A percentile compares a stretch with the other conserved stretches of the same genome.
These are phyloP conservation scores for Candolleomyces eurysporus DNA, from an alignment of 768 basidiomycete genomes.

Conservation along the genomic window DNA sequence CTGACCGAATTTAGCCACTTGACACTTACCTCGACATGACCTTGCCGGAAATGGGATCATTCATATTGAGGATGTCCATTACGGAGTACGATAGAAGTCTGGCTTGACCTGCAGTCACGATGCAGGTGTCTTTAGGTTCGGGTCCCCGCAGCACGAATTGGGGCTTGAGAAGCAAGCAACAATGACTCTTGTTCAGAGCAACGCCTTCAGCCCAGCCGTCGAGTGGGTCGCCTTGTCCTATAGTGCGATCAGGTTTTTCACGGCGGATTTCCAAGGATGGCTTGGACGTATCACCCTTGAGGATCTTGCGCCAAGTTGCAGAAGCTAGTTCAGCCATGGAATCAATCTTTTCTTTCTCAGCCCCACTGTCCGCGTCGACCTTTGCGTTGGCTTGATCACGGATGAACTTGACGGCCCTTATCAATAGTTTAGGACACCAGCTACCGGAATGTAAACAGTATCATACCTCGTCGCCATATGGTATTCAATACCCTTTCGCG, in stretches of 20 bases:
- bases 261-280: conserved; percentile 40
- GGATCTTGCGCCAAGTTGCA: conserved; percentile 60
- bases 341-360: conserved; percentile 25
- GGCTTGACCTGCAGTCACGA: conserved; percentile 79
- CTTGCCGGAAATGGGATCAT: conserved; percentile 82
- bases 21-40: conserved; percentile 75
- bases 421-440: not conserved
- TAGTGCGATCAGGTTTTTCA: conserved; percentile 24
- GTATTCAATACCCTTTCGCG: conserved; percentile 78
- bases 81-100: conserved; percentile 77
- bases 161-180: conserved; percentile 86
- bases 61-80: conserved; percentile 72
- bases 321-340: conserved; percentile 64
- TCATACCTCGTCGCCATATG: conserved; percentile 81
- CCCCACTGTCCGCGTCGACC: conserved; percentile 21
- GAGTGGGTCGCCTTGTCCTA: conserved; percentile 52
- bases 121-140: conserved; percentile 48
- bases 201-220: conserved; percentile 74
- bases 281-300: conserved; percentile 52
- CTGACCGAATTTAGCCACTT: not conserved
- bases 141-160: conserved; percentile 81
- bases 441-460: not conserved
- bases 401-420: conserved; percentile 82
- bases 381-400: conserved; percentile 70
- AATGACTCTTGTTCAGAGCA: conserved; percentile 66